phyloP scores from a whole-genome alignment of 306 rosid species.

The Quercus parvula region DNA sequence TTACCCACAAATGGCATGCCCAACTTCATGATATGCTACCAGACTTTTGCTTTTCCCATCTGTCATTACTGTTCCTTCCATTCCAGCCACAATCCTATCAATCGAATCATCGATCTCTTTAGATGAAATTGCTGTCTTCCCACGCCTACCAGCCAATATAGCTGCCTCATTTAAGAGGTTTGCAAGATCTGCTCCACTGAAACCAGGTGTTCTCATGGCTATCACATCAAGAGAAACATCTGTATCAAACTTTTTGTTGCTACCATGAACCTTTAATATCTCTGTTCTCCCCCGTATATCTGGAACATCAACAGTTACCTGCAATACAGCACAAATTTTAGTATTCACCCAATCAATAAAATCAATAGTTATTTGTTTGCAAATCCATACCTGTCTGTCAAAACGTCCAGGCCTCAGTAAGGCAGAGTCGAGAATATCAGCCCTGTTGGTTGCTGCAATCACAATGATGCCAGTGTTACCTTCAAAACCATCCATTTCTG shows the following conservation, averaged over 20 bases:
- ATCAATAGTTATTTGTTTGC: neutral
- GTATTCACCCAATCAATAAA: conserved; percentile 1
- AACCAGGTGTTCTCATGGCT: conserved; percentile 99
- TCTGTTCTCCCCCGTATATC: conserved; percentile 93
- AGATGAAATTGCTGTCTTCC: conserved; percentile 79
- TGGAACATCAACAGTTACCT: conserved; percentile 94
- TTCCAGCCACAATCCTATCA: conserved; percentile 98
- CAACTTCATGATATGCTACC: conserved; percentile 97
- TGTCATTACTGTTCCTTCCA: conserved; percentile 99
- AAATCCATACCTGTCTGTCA: conserved; percentile 72
- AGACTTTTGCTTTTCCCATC: conserved; percentile 98
- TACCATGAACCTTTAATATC: conserved; percentile 88
- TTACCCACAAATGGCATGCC: conserved; percentile 97
- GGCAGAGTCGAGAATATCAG: conserved; percentile 96
- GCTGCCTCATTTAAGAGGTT: conserved; percentile 98
- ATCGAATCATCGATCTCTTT: conserved; percentile 97
- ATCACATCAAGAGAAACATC: conserved; percentile 86
- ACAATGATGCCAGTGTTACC: conserved; percentile 95
- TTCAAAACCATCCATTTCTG: conserved; percentile 99
- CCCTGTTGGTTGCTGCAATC: conserved; percentile 98
- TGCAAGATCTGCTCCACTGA: conserved; percentile 98
- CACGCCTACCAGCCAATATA: conserved; percentile 93
- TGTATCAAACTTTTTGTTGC: conserved; percentile 82
- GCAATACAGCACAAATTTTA: conserved; percentile 29
- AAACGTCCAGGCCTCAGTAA: conserved; percentile 93